Evolutionary conservation across 2,329 filamentous ascomycete genomes (phyloP).

Genomic region (Phyllosticta paracitricarpa): DNA sequence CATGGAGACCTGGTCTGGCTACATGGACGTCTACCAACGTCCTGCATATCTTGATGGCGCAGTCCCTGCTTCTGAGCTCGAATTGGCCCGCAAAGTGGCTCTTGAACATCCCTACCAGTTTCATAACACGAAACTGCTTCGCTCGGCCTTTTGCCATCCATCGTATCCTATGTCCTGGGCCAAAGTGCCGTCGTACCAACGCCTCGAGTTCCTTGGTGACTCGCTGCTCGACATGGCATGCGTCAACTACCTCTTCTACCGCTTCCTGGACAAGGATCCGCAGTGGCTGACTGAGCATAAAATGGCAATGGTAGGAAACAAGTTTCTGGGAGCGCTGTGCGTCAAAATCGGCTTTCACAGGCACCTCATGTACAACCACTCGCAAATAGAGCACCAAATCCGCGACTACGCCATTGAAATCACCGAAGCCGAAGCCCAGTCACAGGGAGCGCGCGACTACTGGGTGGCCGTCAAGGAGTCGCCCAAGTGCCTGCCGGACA

Average conservation of each 20-base stretch:
- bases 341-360: slow-evolving; percentile 69
- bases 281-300: slow-evolving; percentile 99
- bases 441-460: slow-evolving; percentile 23
- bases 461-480: slow-evolving; percentile 43
- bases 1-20: slow-evolving; percentile 62
- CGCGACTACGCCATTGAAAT: slow-evolving; percentile 49
- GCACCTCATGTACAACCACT: slow-evolving; percentile 49
- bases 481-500: slow-evolving; percentile 72
- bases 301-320: slow-evolving; percentile 98
- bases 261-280: slow-evolving; percentile 69
- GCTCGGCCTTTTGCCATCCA: slow-evolving; percentile 80
- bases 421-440: slow-evolving; percentile 39
- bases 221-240: slow-evolving; percentile 77
- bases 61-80: slow-evolving; percentile 55
- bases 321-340: slow-evolving; percentile 75
- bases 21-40: slow-evolving; percentile 56
- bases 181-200: slow-evolving; percentile 77
- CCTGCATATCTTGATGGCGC: slow-evolving; percentile 60
- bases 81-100: slow-evolving; percentile 57
- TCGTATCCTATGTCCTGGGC: slow-evolving; percentile 69
- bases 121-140: slow-evolving; percentile 61
- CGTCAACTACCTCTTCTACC: slow-evolving; percentile 71
- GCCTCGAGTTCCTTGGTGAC: slow-evolving; percentile 87
- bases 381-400: slow-evolving; percentile 43
- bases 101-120: slow-evolving; percentile 56